Evolutionary conservation across 2,329 filamentous ascomycete species (phyloP).

Genomic region (Grosmannia clavigera): DNA sequence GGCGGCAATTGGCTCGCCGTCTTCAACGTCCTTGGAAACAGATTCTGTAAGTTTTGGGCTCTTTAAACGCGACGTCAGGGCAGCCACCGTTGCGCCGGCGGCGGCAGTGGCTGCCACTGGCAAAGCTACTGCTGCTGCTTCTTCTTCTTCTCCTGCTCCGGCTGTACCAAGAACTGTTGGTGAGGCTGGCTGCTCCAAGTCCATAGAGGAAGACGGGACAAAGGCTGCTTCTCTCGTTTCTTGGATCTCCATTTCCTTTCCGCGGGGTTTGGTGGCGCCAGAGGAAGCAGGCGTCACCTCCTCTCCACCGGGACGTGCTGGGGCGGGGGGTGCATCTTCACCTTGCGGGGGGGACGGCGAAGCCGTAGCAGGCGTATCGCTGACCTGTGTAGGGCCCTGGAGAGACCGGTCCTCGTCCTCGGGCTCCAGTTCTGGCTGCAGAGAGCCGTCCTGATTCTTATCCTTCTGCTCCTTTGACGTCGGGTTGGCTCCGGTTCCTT

Average conservation of each 20-base stretch:
- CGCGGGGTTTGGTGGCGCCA: background rate
- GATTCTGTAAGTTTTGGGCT: constrained; percentile 3
- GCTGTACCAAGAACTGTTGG: constrained; percentile 1
- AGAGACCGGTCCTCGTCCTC: background rate
- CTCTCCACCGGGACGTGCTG: background rate
- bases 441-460: constrained; percentile 18
- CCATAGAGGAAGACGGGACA: constrained; percentile 3
- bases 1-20: background rate
- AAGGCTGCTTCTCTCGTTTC: background rate
- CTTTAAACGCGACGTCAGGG: background rate
- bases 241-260: background rate
- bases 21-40: constrained; percentile 4
- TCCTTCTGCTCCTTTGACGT: constrained; percentile 17
- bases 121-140: background rate
- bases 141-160: background rate
- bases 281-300: background rate
- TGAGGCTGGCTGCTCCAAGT: constrained; percentile 5
- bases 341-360: background rate
- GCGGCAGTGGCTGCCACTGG: background rate
- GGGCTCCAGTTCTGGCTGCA: background rate
- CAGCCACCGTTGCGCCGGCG: background rate
- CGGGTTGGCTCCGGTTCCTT: background rate
- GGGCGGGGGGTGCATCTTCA: background rate
- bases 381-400: constrained; percentile 3
- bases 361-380: constrained; percentile 3